phyloP scores from a whole-genome alignment of 2,329 filamentous ascomycete species.

The Alternaria alternata region DNA sequence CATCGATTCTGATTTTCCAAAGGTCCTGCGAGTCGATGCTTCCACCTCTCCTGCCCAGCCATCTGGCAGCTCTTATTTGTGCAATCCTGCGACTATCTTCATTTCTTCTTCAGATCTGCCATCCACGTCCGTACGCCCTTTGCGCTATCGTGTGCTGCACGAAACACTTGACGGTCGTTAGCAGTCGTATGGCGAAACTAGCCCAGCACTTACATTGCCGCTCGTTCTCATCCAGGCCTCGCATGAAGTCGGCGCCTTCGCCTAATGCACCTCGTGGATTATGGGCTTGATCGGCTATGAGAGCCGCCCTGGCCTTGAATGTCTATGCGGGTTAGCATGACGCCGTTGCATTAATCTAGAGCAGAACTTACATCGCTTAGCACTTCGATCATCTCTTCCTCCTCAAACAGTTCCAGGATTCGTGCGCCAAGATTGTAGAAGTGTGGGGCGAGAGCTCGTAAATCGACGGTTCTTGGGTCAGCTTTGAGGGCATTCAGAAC shows the following conservation, averaged over 20 bases:
- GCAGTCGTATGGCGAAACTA: neutral
- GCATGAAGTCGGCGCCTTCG: conserved; percentile 79
- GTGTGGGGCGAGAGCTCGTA: conserved; percentile 83
- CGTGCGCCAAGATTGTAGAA: conserved; percentile 87
- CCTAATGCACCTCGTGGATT: conserved; percentile 77
- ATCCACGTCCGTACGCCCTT: conserved; percentile 58
- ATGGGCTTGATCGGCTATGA: conserved; percentile 87
- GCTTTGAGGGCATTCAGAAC: conserved; percentile 92
- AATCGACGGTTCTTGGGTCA: conserved; percentile 82
- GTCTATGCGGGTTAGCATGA: conserved; percentile 58
- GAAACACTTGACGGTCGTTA: conserved; percentile 52
- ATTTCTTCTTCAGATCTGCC: conserved; percentile 52
- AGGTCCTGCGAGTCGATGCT: neutral
- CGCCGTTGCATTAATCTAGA: neutral
- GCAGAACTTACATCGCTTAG: conserved; percentile 52
- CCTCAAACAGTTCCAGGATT: conserved; percentile 90
- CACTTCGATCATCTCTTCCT: conserved; percentile 77
- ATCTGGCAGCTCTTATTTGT: neutral
- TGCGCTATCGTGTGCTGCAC: conserved; percentile 58
- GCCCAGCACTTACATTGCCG: conserved; percentile 62
- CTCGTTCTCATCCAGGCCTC: conserved; percentile 90
- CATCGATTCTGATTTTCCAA: neutral
- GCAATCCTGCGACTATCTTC: conserved; percentile 11
- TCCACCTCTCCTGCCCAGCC: neutral
- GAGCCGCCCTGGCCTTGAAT: conserved; percentile 80